phyloP scores from a whole-genome alignment of 495 filamentous ascomycete genomes.

The Cercophora sp. region DNA sequence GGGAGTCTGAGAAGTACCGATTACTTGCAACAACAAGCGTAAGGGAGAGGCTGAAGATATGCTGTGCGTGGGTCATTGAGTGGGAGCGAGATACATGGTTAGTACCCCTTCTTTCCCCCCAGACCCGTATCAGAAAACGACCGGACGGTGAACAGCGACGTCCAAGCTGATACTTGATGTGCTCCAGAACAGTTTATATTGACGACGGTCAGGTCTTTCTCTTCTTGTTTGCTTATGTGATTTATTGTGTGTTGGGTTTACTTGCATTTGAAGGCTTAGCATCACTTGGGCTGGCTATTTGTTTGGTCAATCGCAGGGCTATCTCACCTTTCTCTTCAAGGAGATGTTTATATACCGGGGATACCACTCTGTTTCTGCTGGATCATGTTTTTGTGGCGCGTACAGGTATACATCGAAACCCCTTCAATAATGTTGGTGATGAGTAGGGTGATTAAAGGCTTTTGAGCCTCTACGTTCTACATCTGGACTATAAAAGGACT shows the following conservation, averaged over 20 bases:
- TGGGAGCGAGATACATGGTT: constrained; percentile 70
- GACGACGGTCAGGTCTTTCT: background rate
- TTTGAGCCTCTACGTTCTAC: too few species aligned
- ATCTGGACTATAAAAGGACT: too few species aligned
- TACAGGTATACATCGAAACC: too few species aligned
- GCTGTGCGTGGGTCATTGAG: constrained; percentile 67
- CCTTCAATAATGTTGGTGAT: too few species aligned
- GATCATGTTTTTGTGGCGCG: too few species aligned
- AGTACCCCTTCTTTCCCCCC: background rate
- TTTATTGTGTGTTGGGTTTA: background rate
- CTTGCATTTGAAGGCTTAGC: too few species aligned
- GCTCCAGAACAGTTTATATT: constrained; percentile 3
- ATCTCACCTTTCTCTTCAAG: too few species aligned
- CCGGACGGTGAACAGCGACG: background rate
- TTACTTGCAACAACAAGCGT: constrained; percentile 69
- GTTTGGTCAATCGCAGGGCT: too few species aligned
- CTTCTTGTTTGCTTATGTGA: constrained; percentile 3
- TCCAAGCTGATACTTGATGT: constrained; percentile 1
- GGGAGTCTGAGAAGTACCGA: constrained; percentile 73
- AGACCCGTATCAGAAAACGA: too few species aligned
- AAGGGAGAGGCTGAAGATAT: constrained; percentile 74
- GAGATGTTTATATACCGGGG: background rate
- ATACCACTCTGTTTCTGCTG: background rate
- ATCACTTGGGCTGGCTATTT: too few species aligned
- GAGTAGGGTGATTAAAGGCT: too few species aligned